Evolutionary conservation across 192 early-diverging fungal genomes (phyloP).

Genomic region (Coemansia sp.): DNA sequence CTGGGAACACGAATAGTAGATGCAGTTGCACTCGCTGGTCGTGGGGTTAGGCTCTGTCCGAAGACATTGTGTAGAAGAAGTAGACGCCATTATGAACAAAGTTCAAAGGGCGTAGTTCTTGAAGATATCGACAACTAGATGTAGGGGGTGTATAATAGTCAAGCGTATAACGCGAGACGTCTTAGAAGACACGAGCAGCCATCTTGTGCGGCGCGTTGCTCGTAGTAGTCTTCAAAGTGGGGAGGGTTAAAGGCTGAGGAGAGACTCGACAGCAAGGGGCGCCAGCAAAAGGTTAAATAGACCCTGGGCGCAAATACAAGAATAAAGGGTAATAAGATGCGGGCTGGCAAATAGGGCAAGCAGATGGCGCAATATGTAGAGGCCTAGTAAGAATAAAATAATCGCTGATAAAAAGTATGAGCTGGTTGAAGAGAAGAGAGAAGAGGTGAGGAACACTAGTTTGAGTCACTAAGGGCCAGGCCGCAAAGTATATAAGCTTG

Average conservation of each 20-base stretch:
- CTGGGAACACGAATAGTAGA: constrained; percentile 50
- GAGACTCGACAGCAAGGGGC: constrained; percentile 17
- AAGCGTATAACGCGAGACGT: constrained; percentile 37
- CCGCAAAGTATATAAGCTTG: constrained; percentile 15
- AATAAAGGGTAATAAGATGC: background rate
- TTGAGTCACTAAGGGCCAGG: constrained; percentile 20
- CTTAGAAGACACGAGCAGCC: constrained; percentile 57
- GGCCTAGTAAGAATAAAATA: background rate
- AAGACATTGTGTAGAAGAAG: constrained; percentile 37
- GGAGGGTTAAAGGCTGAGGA: constrained; percentile 27
- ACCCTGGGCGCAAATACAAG: constrained; percentile 27
- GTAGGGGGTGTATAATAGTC: constrained; percentile 17
- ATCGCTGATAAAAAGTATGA: constrained; percentile 6
- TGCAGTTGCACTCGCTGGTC: constrained; percentile 44
- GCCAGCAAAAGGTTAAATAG: constrained; percentile 20
- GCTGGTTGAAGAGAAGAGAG: constrained; percentile 11
- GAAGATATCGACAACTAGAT: constrained; percentile 16
- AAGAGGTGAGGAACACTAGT: background rate
- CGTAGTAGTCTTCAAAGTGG: constrained; percentile 42
- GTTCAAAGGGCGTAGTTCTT: constrained; percentile 30
- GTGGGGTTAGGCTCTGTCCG: constrained; percentile 39
- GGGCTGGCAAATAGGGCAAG: background rate
- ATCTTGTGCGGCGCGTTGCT: constrained; percentile 33
- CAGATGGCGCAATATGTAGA: background rate
- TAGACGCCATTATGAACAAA: constrained; percentile 55